Conservation (phyloP, 495 filamentous ascomycete genomes). For the Trichocladium uniseriatum region DNA sequence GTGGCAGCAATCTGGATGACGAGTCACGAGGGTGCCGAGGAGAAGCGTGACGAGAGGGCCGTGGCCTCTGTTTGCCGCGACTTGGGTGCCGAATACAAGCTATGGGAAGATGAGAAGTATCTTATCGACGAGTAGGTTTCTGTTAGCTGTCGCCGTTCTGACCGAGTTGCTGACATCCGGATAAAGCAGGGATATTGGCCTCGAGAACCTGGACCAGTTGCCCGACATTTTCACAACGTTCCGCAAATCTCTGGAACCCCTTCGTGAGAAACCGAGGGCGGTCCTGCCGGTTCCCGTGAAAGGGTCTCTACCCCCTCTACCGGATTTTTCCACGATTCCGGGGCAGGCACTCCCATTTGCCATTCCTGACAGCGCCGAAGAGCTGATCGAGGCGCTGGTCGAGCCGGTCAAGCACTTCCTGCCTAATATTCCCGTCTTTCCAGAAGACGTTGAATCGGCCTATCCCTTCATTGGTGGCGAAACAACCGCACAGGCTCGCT, state of each 20-base stretch:
- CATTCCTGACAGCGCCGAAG: conserved; percentile 45
- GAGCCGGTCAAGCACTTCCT: conserved; percentile 39
- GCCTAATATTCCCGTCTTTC: conserved; percentile 33
- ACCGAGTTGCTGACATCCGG: no score
- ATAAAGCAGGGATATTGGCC: conserved; percentile 44
- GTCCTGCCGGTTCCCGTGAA: conserved; percentile 36
- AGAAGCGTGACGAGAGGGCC: conserved; percentile 49
- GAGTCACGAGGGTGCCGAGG: conserved; percentile 53
- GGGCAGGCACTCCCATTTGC: conserved; percentile 48
- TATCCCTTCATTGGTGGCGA: conserved; percentile 64
- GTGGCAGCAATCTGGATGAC: conserved; percentile 62
- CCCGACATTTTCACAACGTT: conserved; percentile 62
- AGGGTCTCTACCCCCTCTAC: conserved; percentile 43
- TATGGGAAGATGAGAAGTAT: conserved; percentile 64
- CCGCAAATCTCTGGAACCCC: conserved; percentile 55
- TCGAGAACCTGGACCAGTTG: conserved; percentile 40
- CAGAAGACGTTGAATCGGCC: conserved; percentile 41
- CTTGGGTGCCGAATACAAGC: conserved; percentile 44
- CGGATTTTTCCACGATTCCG: conserved; percentile 38
- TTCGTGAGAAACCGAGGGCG: conserved; percentile 48
- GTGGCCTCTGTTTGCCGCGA: conserved; percentile 40
- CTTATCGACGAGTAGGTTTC: conserved; percentile 58
- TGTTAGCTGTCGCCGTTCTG: conserved; percentile 13
- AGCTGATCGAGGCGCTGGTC: conserved; percentile 42
- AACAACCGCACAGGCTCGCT: conserved; percentile 40